A percentile compares a stretch with the other conserved stretches of the same genome.
These are phyloP conservation scores for Cutaneotrichosporon dermatis DNA, from an alignment of 1,284 basidiomycete genomes.

Conservation along the genomic window DNA sequence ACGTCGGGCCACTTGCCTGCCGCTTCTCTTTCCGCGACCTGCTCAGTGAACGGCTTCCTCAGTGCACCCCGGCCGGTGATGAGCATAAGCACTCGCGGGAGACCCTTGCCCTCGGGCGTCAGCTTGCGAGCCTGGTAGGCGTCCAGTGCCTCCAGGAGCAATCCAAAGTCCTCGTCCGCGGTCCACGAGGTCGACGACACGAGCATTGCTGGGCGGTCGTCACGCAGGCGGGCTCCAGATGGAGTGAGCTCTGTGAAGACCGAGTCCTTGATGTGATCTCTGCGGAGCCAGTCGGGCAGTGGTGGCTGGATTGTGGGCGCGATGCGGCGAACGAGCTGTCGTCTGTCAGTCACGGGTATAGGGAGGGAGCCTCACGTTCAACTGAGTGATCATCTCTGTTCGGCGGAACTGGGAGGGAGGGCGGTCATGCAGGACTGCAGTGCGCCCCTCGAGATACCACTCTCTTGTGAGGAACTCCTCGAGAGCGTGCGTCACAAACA, in stretches of 20 bases:
- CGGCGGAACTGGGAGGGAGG: conserved; percentile 76
- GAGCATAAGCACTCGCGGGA: conserved; percentile 75
- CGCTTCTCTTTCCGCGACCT: conserved; percentile 58
- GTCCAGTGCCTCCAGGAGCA: conserved; percentile 76
- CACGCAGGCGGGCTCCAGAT: conserved; percentile 49
- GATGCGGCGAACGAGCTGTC: conserved; percentile 59
- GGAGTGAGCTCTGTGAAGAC: conserved; percentile 29
- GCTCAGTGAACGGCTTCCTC: conserved; percentile 65
- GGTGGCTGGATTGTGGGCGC: conserved; percentile 30
- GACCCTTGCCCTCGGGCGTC: conserved; percentile 19
- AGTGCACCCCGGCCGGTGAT: conserved; percentile 92
- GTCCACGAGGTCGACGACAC: conserved; percentile 97
- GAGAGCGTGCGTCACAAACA: conserved; percentile 93
- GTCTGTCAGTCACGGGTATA: conserved; percentile 10
- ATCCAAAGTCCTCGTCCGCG: conserved; percentile 88
- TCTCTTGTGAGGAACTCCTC: conserved; percentile 62
- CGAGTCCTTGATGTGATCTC: conserved; percentile 36
- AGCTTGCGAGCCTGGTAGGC: conserved; percentile 27
- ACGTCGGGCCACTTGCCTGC: conserved; percentile 68
- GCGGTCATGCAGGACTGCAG: conserved; percentile 76
- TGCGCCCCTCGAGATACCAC: conserved; percentile 76
- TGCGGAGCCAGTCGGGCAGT: conserved; percentile 34
- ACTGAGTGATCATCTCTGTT: conserved; percentile 63
- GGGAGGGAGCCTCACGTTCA: conserved; percentile 51
- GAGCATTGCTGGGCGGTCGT: conserved; percentile 75